Evolutionary conservation across 805 yeast genomes (phyloP), one percentile per base, ranked within the genome.

Genomic region (Saccharomycopsis microspora): DNA sequence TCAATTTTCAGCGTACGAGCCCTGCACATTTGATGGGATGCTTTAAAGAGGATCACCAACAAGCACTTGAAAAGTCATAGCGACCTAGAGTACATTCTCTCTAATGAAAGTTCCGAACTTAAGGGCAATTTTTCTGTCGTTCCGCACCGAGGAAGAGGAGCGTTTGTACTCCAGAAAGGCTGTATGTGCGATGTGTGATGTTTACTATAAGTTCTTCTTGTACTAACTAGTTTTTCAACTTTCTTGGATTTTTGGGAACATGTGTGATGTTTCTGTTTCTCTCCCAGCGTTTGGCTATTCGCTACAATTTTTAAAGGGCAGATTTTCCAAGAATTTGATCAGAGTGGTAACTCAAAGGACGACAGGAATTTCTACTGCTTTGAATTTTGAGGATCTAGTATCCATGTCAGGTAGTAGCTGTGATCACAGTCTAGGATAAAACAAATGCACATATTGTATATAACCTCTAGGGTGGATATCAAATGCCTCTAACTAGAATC

Each of bases 81-180:
- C 10, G 10, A 3, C 11, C 2, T 34, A 34, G 11, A 34, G 37
- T 10, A 2, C 8, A 10, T 8, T 6, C 58, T 19, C 3, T 10
- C 56, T 58, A 44, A 76, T 69, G 80, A 78, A 81, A 56, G 67
- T 86, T 41, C 87, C 85, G 41, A 85, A 87, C 58, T 75, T 87
- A 40, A 66, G 95, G 43, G 68, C 85, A 49, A 81, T 86, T 40
- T 86, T 86, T 59, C 79, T 88, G 28, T 82, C 93, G 4, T 85
- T 86, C 58, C 65, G 96, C 19, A 76, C 93, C 2, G 95, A 85
- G 53, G 94, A 86, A 55, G 95, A 86, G 56, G 95, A 87, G 60
- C 67, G 89, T 44, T 66, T 70, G 45, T 82, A 78, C 56, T 84
- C 95, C 0, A 67, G 96, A 43, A 71, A 74, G 53, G 95, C 95